phyloP scores from a whole-genome alignment of 768 basidiomycete species.

The Hirschioporus abietinus region DNA sequence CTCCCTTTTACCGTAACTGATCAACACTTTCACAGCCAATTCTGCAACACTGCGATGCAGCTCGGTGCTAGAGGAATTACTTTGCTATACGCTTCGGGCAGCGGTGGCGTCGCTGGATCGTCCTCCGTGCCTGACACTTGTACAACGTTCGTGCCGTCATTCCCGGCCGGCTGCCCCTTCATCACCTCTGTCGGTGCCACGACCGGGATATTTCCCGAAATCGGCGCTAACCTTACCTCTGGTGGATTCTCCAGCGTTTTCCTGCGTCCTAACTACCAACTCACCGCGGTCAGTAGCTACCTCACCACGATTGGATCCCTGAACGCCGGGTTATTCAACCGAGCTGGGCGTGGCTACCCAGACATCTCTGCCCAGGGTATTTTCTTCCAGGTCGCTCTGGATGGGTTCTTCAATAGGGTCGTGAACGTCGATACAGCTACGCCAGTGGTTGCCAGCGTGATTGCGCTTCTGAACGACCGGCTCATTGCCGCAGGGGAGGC shows the following conservation, averaged over 20 bases:
- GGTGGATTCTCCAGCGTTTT: slow-evolving; percentile 57
- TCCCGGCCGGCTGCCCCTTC: slow-evolving; percentile 21
- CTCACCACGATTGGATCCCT: slow-evolving; percentile 9
- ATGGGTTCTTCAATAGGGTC: slow-evolving; percentile 35
- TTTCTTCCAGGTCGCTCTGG: slow-evolving; percentile 53
- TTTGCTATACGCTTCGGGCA: slow-evolving; percentile 60
- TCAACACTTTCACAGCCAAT: slow-evolving; percentile 5
- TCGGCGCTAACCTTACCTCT: slow-evolving; percentile 55
- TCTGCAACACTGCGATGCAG: slow-evolving; percentile 16
- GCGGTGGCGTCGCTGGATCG: slow-evolving; percentile 57
- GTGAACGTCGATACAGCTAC: slow-evolving; percentile 37
- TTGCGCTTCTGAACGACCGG: slow-evolving; percentile 16
- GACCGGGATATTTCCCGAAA: slow-evolving; percentile 46
- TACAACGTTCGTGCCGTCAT: slow-evolving; percentile 16
- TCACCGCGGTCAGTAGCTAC: slow-evolving; percentile 9
- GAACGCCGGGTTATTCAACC: slow-evolving; percentile 15
- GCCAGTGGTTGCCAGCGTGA: slow-evolving; percentile 26
- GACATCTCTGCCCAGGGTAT: slow-evolving; percentile 40
- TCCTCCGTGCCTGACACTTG: slow-evolving; percentile 26
- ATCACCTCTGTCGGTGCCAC: slow-evolving; percentile 63
- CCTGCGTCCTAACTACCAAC: slow-evolving; percentile 13
- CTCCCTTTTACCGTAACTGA: too few species aligned
- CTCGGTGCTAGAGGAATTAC: slow-evolving; percentile 43
- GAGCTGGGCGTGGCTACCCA: slow-evolving; percentile 25
- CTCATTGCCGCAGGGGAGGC: slow-evolving; percentile 11